These are phyloP conservation scores for Flaveria ramosissima DNA, from an alignment of 129 eudicot genomes.

Conservation along the genomic window DNA sequence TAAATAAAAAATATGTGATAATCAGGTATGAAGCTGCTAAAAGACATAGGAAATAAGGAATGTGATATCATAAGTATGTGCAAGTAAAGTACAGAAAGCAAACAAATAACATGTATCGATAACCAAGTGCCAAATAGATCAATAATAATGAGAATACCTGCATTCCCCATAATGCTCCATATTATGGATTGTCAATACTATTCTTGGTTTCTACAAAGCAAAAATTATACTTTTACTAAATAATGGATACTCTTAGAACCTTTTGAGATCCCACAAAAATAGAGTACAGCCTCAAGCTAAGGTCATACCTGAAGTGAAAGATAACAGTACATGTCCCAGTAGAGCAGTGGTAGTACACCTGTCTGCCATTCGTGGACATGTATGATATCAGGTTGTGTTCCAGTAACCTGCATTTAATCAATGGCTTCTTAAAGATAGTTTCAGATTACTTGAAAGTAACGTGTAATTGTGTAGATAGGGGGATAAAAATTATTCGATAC, in stretches of 20 bases:
- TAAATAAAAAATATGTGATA: not conserved
- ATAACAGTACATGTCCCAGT: slow-evolving; percentile 85
- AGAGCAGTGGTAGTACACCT: slow-evolving; percentile 66
- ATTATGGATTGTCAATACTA: slow-evolving; percentile 88
- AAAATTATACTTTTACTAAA: slow-evolving; percentile 9
- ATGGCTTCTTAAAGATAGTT: not conserved
- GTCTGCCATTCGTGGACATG: slow-evolving; percentile 97
- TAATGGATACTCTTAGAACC: not conserved
- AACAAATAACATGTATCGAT: not conserved
- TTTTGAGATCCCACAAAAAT: not conserved
- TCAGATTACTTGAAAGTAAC: slow-evolving; percentile 7
- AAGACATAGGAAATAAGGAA: not conserved
- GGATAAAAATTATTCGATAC: not conserved
- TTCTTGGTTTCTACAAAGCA: slow-evolving; percentile 71
- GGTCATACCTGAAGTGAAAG: slow-evolving; percentile 67
- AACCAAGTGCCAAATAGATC: slow-evolving; percentile 10
- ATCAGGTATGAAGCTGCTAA: not conserved
- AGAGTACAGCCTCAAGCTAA: not conserved
- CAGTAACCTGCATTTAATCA: slow-evolving; percentile 56
- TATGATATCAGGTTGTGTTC: slow-evolving; percentile 74
- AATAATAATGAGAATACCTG: slow-evolving; percentile 49
- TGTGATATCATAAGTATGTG: not conserved
- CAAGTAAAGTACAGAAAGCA: slow-evolving; percentile 7
- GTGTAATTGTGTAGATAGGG: not conserved
- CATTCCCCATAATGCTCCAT: slow-evolving; percentile 95